Conservation (phyloP, 2,329 filamentous ascomycete genomes). For the Penicillium sp. region DNA sequence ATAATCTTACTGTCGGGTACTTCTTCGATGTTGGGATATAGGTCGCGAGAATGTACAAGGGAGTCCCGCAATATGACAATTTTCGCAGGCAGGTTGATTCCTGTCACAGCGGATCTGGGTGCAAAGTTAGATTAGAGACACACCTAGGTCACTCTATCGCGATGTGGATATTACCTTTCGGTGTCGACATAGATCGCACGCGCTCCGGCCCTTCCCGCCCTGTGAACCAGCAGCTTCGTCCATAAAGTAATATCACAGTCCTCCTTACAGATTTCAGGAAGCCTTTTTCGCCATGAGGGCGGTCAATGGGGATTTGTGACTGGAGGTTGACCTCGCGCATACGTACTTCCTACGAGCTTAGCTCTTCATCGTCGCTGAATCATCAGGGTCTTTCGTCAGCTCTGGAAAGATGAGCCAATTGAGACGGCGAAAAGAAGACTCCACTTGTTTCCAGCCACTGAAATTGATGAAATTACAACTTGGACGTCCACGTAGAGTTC, state of each 20-base stretch:
- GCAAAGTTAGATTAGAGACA: not conserved
- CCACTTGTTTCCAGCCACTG: not conserved
- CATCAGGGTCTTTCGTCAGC: not conserved
- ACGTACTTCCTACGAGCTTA: not conserved
- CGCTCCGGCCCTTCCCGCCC: slow-evolving; percentile 4
- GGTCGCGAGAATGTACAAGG: slow-evolving; percentile 23
- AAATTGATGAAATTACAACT: not conserved
- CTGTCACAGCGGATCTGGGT: slow-evolving; percentile 28
- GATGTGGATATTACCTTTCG: slow-evolving; percentile 9
- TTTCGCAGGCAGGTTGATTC: slow-evolving; percentile 26
- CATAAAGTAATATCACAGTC: slow-evolving; percentile 1
- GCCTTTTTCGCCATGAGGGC: not conserved
- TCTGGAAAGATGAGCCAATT: not conserved
- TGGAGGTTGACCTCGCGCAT: not conserved
- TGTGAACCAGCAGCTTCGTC: slow-evolving; percentile 4
- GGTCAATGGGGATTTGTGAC: not conserved
- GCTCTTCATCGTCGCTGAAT: slow-evolving; percentile 1
- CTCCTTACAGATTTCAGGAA: not conserved
- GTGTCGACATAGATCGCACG: slow-evolving; percentile 10
- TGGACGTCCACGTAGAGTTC: too few relatives aligned
- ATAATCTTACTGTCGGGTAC: slow-evolving; percentile 20
- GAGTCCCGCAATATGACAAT: slow-evolving; percentile 20
- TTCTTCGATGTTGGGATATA: slow-evolving; percentile 15
- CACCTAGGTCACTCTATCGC: not conserved
- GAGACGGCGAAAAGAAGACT: not conserved